These are phyloP conservation scores for Delphinella strobiligena DNA, from an alignment of 2,329 filamentous ascomycete species.

Conservation along the genomic window DNA sequence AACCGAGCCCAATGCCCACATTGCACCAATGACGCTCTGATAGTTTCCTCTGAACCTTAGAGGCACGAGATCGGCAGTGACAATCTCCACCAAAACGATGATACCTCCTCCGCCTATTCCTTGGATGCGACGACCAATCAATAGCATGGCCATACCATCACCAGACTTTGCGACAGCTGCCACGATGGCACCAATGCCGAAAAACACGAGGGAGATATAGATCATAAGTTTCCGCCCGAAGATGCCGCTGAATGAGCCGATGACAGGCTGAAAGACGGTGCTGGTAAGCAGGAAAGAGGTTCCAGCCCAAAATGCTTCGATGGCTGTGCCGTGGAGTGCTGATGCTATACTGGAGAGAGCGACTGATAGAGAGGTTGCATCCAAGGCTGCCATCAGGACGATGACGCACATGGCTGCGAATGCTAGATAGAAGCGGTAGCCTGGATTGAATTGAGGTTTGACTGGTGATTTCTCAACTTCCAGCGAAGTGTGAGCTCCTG, in stretches of 20 bases:
- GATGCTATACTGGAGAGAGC: constrained; percentile 33
- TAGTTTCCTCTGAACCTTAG: constrained; percentile 35
- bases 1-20: constrained; percentile 30
- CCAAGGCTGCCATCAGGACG: constrained; percentile 50
- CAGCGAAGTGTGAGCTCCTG: too few species aligned
- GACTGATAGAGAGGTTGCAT: constrained; percentile 54
- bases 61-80: constrained; percentile 39
- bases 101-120: constrained; percentile 39
- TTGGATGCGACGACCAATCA: constrained; percentile 39
- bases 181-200: constrained; percentile 34
- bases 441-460: constrained; percentile 13
- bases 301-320: constrained; percentile 37
- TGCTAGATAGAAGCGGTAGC: constrained; percentile 31
- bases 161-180: not conserved
- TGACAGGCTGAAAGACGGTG: constrained; percentile 32
- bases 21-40: constrained; percentile 25
- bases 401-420: constrained; percentile 43
- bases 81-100: constrained; percentile 36
- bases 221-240: constrained; percentile 37
- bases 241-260: constrained; percentile 31
- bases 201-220: constrained; percentile 30
- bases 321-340: constrained; percentile 23
- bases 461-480: too few species aligned
- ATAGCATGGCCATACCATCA: not conserved
- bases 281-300: constrained; percentile 35